Evolutionary conservation across 306 rosid genomes (phyloP), one percentile per base, ranked within the genome.

Genomic region (Prunus kanzakura): DNA sequence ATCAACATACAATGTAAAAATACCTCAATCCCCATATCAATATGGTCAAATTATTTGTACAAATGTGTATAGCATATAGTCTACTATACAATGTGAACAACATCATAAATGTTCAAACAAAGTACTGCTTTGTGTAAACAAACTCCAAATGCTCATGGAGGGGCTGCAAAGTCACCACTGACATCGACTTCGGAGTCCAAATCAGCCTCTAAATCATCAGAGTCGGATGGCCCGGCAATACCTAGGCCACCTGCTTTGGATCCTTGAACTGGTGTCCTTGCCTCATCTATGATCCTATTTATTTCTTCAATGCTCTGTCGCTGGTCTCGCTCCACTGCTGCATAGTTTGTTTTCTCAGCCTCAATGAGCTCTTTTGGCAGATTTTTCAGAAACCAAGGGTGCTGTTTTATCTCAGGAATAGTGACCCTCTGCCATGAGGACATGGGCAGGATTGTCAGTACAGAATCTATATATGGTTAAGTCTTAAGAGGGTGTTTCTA

Each of bases 341-440:
- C 74, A 9, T 56, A 64, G 68, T 77, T 77, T 27, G 80, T 84
- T 73, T 74, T 89, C 78, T 89, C 96, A 12, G 62, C 82, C 78
- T 92, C 98, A 20, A 82, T 72, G 6, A 89, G 85, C 81, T 91
- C 92, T 67, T 66, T 88, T 4, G 93, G 76, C 83, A 96, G 51
- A 80, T 86, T 92, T 82, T 84, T 91, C 87, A 75, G 66, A 77
- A 96, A 92, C 98, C 99, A 96, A 41, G 96, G 87, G 73, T 91
- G 96, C 20, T 91, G 83, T 47, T 89, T 91, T 83, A 96, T 89
- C 88, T 92, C 97, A 1, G 89, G 85, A 43, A 96, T 82, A 1
- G 84, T 84, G 72, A 91, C 84, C 85, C 99, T 92, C 99, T 96
- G 71, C 75, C 38, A 19, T 25, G 45, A 55, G 27, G 19, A 51